Evolutionary conservation across 2,329 filamentous ascomycete genomes (phyloP).

Genomic region (Blumeria graminis): DNA sequence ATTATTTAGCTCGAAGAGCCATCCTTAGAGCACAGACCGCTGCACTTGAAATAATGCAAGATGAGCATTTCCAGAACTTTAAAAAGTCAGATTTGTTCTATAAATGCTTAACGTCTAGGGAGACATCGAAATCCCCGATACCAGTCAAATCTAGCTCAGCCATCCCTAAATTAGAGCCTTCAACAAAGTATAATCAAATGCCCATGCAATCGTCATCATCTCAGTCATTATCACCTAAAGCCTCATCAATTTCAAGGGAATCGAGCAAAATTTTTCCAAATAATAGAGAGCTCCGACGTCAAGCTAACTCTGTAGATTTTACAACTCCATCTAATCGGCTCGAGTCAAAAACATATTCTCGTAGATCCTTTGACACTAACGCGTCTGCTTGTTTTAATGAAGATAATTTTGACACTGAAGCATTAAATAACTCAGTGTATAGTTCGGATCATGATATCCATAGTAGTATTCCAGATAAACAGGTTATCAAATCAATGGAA

Average conservation of each 20-base stretch:
- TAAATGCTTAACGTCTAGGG: conserved; percentile 81
- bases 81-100: conserved; percentile 87
- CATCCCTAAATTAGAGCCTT: conserved; percentile 17
- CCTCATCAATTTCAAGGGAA: conserved; percentile 21
- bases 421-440: conserved; percentile 43
- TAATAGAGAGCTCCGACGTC: conserved; percentile 29
- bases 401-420: conserved; percentile 41
- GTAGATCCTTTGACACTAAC: conserved; percentile 49
- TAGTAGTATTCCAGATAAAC: conserved; percentile 37
- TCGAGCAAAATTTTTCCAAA: conserved; percentile 21
- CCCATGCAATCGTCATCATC: conserved; percentile 9
- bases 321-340: conserved; percentile 20
- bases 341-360: conserved; percentile 18
- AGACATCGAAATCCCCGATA: conserved; percentile 25
- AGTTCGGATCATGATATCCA: conserved; percentile 55
- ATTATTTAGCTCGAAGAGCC: conserved; percentile 57
- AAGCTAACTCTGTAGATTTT: conserved; percentile 34
- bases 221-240: conserved; percentile 18
- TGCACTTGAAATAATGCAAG: conserved; percentile 65
- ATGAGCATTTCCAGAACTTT: conserved; percentile 59
- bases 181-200: conserved; percentile 12
- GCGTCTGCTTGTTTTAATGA: conserved; percentile 51
- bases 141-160: conserved; percentile 5
- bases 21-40: conserved; percentile 63
- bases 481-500: conserved; percentile 81